Evolutionary conservation across 2,329 filamentous ascomycete genomes (phyloP), one percentile per base, ranked within the genome.

Genomic region (Celoporthe dispersa): DNA sequence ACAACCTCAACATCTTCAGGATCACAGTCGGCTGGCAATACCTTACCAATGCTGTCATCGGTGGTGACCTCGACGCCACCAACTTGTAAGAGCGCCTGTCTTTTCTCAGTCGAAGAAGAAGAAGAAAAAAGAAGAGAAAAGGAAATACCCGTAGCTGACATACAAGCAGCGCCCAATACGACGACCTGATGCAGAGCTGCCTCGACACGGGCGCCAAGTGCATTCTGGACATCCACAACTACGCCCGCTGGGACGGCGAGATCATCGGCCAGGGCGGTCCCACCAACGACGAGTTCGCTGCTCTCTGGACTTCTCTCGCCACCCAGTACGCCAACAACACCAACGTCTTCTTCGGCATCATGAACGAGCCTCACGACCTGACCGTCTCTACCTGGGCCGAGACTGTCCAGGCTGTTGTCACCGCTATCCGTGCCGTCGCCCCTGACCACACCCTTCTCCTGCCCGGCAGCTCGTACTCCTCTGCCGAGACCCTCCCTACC

Each of bases 291-390:
- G 79, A 87, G 16, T 97, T 91, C 73, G 84, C 82, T 5, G 80
- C 80, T 44, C 77, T 91, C 3, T 91, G 89, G 89, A 77, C 75
- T 2, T 82, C 86, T 65, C 77, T 88, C 9, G 89, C 89, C 1
- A 80, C 78, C 0, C 86, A 87, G 74, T 91, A 91, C 78, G 82
- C 81, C 25, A 74, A 74, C 6, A 79, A 87, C 59, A 77, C 82
- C 39, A 87, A 86, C 68, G 79, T 91, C 53, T 82, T 85, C 7
- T 90, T 91, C 73, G 89, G 88, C 3, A 76, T 91, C 60, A 91
- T 91, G 88, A 92, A 91, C 78, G 90, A 88, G 79, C 89, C 90
- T 2, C 87, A 90, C 75, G 85, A 88, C 63, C 77, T 86, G 65
- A 71, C 71, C 7, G 84, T 89, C 75, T 78, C 77, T 33, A 79